phyloP scores from a whole-genome alignment of 2,329 filamentous ascomycete species.

The Ascochyta lentis region DNA sequence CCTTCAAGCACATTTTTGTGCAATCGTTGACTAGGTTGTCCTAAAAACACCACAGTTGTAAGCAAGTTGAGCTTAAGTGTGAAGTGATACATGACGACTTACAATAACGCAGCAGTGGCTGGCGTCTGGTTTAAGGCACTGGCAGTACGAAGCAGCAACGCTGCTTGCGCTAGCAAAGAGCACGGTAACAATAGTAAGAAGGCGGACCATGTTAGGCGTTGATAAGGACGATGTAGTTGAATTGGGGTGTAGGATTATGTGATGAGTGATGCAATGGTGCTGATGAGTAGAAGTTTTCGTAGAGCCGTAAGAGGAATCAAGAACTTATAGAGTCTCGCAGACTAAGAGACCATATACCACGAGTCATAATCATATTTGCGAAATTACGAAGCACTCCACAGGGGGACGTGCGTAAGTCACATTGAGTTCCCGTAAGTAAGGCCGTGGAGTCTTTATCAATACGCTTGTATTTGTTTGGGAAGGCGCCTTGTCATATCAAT shows the following conservation, averaged over 20 bases:
- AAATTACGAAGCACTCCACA: constrained; percentile 8
- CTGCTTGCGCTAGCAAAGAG: constrained; percentile 9
- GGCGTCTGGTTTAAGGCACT: constrained; percentile 11
- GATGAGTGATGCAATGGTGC: constrained; percentile 4
- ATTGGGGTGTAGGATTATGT: constrained; percentile 2
- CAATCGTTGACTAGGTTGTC: constrained; percentile 10
- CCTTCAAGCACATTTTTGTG: constrained; percentile 12
- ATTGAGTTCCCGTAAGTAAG: constrained; percentile 7
- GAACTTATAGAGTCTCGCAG: constrained; percentile 7
- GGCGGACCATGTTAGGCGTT: constrained; percentile 10
- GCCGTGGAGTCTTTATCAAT: constrained; percentile 4
- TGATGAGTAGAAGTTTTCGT: constrained; percentile 3
- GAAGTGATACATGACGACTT: constrained; percentile 7
- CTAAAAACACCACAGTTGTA: constrained; percentile 5
- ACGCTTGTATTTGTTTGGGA: constrained; percentile 1
- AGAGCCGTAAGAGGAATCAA: background rate
- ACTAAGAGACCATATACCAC: constrained; percentile 3
- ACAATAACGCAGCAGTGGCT: constrained; percentile 12
- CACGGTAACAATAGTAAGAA: constrained; percentile 11
- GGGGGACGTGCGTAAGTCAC: constrained; percentile 7
- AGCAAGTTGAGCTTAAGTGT: constrained; percentile 7
- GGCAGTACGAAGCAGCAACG: constrained; percentile 12
- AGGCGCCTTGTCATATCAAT: constrained; percentile 5
- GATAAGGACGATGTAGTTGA: constrained; percentile 2
- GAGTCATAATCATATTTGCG: constrained; percentile 4